phyloP scores from a whole-genome alignment of 306 rosid genomes.

The Oxytropis ochrocephala region DNA sequence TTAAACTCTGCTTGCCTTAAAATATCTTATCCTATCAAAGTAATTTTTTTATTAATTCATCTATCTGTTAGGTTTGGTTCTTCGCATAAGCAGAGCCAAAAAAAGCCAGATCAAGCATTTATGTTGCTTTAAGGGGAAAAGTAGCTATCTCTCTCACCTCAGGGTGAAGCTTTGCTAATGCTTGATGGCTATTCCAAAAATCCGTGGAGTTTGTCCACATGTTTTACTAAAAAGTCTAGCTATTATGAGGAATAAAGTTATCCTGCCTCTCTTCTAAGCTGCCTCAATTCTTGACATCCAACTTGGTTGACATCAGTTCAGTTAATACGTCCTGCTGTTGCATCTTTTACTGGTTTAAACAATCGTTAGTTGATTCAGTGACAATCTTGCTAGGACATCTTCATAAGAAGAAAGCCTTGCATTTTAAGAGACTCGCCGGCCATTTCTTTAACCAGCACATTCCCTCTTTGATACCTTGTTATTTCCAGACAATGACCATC shows the following conservation, averaged over 20 bases:
- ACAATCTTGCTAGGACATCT: background rate
- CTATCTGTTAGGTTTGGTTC: background rate
- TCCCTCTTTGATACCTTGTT: background rate
- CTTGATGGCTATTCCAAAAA: background rate
- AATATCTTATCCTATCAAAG: background rate
- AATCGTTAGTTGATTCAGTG: background rate
- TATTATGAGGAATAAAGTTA: background rate
- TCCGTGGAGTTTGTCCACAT: background rate
- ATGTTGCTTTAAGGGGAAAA: background rate
- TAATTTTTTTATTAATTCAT: background rate
- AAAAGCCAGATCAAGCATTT: background rate
- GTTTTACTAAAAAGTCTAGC: background rate
- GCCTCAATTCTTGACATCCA: background rate
- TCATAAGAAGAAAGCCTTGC: background rate
- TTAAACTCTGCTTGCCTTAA: background rate
- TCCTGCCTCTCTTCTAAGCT: background rate
- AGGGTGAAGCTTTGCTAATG: background rate
- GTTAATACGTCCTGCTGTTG: background rate
- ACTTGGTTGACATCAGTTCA: background rate
- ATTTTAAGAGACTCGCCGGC: background rate
- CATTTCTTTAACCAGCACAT: background rate
- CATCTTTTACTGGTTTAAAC: background rate
- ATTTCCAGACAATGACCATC: background rate
- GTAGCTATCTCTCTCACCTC: background rate
- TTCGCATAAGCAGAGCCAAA: background rate